Percentiles rank a stretch among this genome's conserved stretches.
phyloP scores from a whole-genome alignment of 208 protist species.

The Eutreptiella sp. region DNA sequence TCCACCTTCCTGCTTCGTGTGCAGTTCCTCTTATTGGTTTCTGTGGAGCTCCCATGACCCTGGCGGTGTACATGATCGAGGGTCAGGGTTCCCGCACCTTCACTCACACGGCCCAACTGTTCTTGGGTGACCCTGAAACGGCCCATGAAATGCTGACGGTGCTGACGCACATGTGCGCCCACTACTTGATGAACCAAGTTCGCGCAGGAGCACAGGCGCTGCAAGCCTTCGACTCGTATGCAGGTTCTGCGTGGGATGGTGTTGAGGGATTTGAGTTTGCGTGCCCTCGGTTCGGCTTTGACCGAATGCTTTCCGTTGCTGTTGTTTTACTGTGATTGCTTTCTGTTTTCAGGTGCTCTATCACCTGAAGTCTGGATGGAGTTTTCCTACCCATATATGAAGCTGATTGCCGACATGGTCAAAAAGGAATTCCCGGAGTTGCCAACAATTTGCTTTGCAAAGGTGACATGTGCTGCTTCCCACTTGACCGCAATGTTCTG shows the following conservation, averaged over 20 bases:
- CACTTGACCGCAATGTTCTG: no score
- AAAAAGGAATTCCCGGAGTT: slow-evolving; percentile 38
- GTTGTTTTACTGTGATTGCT: no score
- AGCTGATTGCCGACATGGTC: slow-evolving; percentile 46
- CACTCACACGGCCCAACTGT: slow-evolving; percentile 50
- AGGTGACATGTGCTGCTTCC: no score
- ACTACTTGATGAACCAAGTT: slow-evolving; percentile 55
- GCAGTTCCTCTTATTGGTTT: slow-evolving; percentile 77
- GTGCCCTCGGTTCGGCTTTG: no score
- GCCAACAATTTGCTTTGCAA: no score
- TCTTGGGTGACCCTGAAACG: slow-evolving; percentile 46
- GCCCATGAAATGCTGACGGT: slow-evolving; percentile 44
- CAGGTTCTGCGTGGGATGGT: slow-evolving; percentile 45
- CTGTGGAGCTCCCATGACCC: slow-evolving; percentile 64
- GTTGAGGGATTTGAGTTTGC: slow-evolving; percentile 54
- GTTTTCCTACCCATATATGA: no score
- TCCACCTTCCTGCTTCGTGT: no score
- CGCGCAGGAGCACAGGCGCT: slow-evolving; percentile 49
- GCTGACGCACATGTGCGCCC: slow-evolving; percentile 43
- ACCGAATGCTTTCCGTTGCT: no score
- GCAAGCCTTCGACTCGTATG: slow-evolving; percentile 71
- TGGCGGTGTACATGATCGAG: slow-evolving; percentile 70
- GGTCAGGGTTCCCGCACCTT: slow-evolving; percentile 52
- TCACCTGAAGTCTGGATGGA: no score
- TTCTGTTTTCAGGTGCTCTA: no score